Evolutionary conservation across 352 stramenopile genomes (phyloP), one percentile per base, ranked within the genome.

Genomic region (Phytophthora syringae): DNA sequence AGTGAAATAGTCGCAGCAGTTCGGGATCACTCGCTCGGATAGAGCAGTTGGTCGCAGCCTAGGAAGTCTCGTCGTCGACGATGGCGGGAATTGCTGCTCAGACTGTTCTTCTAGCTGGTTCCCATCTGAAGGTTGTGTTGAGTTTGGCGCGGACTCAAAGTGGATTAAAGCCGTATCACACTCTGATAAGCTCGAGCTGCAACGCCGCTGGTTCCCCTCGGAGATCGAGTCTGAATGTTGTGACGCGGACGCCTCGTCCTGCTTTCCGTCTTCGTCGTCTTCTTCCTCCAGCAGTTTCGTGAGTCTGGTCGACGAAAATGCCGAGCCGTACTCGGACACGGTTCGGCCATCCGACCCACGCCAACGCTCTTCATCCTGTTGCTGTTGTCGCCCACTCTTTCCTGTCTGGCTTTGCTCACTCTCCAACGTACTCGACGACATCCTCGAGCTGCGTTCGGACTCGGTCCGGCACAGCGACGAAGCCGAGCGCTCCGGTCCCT

Each of bases 1-100:
- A 12, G 70, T 67, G 45, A 74, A 78, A 39, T 53, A 75, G 39
- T 78, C 70, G 43, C 70, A 78, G 65, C 70, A 78, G 18, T 78
- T 75, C 16, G 70, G 65, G 10, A 70, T 39, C 7, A 78, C 65
- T 32, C 55, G 62, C 39, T 44, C 44, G 21, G 32, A 16, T 3
- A 56, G 65, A 47, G 65, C 20, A 24, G 48, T 68, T 22, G 56
- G 60, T 64, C 39, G 60, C 34, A 75, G 43, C 18, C 48, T 63
- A 32, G 70, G 70, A 24, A 78, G 65, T 50, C 6, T 45, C 16
- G 39, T 11, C 5, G 9, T 9, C 9, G 27, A 32, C 9, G 40
- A 48, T 42, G 58, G 39, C 36, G 63, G 27, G 9, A 55, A 58
- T 4, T 63, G 40, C 10, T 27, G 28, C 27, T 67, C 52, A 22